Percentiles rank a stretch among this genome's conserved stretches.
Conservation (phyloP, 73 alveolate species). For the Paramecium biaurelia region DNA sequence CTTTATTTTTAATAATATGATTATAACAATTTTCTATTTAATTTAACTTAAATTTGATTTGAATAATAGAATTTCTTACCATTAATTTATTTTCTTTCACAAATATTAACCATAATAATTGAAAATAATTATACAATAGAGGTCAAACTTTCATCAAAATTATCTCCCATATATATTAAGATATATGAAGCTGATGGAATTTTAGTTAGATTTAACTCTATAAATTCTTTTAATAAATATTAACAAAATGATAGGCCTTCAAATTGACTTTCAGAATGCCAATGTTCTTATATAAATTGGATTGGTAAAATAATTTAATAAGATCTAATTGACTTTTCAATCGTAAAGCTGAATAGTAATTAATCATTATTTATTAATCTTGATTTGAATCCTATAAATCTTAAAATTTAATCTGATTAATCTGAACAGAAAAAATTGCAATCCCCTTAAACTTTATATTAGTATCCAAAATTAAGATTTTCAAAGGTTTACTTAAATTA, state of each 20-base stretch:
- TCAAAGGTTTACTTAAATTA: background rate
- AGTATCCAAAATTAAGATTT: background rate
- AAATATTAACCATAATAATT: background rate
- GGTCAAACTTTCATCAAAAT: background rate
- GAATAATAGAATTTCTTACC: background rate
- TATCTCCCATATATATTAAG: background rate
- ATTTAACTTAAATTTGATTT: background rate
- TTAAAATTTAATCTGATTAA: background rate
- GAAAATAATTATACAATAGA: background rate
- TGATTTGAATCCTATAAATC: background rate
- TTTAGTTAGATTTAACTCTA: background rate
- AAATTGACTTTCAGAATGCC: background rate
- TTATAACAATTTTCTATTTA: background rate
- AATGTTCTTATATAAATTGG: background rate
- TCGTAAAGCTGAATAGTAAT: background rate
- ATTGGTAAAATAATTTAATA: background rate
- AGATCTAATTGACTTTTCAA: background rate
- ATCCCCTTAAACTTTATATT: background rate
- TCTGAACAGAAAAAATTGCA: background rate
- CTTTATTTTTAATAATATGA: background rate
- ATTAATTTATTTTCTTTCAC: background rate
- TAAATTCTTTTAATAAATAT: background rate
- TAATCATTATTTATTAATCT: background rate
- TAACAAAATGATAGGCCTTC: background rate
- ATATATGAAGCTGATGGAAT: background rate